These are phyloP conservation scores for Cornus controversa DNA, from an alignment of 148 eudicot species.

Conservation along the genomic window DNA sequence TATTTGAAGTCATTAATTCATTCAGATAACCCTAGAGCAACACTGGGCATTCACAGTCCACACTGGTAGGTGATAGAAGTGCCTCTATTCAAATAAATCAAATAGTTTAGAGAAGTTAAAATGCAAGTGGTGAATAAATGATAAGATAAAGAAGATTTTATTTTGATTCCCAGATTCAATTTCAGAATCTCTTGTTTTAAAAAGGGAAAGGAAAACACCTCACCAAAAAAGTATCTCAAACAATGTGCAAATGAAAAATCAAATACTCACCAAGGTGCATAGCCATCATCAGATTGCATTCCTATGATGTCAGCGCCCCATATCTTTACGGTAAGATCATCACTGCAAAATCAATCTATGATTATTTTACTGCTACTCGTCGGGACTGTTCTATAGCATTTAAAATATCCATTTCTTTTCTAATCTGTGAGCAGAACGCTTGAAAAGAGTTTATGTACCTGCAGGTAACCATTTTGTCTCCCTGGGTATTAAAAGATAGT, in stretches of 20 bases:
- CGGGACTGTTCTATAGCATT: background rate
- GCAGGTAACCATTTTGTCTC: constrained; percentile 93
- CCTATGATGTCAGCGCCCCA: constrained; percentile 64
- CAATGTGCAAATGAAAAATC: background rate
- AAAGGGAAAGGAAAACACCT: background rate
- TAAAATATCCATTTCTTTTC: background rate
- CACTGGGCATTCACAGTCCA: too few species aligned
- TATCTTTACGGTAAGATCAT: constrained; percentile 83
- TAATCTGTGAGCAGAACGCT: background rate
- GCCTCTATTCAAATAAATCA: too few species aligned
- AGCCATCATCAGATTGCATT: constrained; percentile 40
- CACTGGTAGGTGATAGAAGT: too few species aligned
- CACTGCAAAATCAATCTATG: constrained; percentile 51
- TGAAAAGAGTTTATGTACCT: constrained; percentile 46
- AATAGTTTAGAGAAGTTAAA: too few species aligned
- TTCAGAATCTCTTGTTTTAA: background rate
- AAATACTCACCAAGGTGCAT: constrained; percentile 59
- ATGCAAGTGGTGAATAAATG: too few species aligned
- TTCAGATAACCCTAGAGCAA: too few species aligned
- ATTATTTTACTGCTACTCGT: background rate
- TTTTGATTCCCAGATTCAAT: too few species aligned
- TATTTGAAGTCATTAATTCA: too few species aligned
- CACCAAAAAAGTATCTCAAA: background rate
- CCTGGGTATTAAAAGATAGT: constrained; percentile 66
- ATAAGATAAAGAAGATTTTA: too few species aligned